Base-by-base conservation (phyloP, 768 basidiomycete species). In the Butyriboletus loyo region DNA sequence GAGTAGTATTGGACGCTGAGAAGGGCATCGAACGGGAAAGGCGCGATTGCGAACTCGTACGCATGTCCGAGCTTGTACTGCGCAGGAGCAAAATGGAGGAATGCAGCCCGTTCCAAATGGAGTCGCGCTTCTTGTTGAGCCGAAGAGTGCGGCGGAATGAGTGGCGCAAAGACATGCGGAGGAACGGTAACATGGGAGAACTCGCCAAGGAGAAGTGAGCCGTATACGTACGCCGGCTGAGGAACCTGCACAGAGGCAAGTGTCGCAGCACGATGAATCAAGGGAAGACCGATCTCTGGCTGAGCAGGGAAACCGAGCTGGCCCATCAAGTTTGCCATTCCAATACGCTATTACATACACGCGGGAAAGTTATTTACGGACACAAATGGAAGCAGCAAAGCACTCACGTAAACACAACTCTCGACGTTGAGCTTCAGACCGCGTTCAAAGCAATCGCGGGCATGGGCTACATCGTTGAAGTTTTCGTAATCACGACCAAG, bases 41-140 rank as follows among this genome's bases (percentile, higher is more conserved):
- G 88, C 0, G 91, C 77, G 11, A 83, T 78, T 1, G 95, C 95
- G 60, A 94, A 93, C 64, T 98, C 96, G 71, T 92, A 95, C 3
- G 89, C 83, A 59, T 90, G 89, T 0, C 94, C 96, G 35, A 93
- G 81, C 71, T 96, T 97, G 76, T 93, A 95, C 63, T 95, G 93
- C 0, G 89, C 88, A 0, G 92, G 87, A 0, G 89, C 77, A 62
- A 91, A 96, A 49, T 84, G 81, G 19, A 97, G 80, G 68, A 82
- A 93, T 0, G 95, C 95, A 0, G 93, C 86, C 5, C 86, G 79
- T 63, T 96, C 92, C 30, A 98, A 78, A 60, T 88, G 83, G 39
- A 80, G 78, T 11, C 87, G 80, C 0, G 93, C 89, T 64, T 92
- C 89, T 41, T 77, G 71, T 31, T 74, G 64, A 22, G 72, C 63